Evolutionary conservation across 2,329 filamentous ascomycete genomes (phyloP), one percentile per base, ranked within the genome.

Genomic region (Aspergillus versicolor): DNA sequence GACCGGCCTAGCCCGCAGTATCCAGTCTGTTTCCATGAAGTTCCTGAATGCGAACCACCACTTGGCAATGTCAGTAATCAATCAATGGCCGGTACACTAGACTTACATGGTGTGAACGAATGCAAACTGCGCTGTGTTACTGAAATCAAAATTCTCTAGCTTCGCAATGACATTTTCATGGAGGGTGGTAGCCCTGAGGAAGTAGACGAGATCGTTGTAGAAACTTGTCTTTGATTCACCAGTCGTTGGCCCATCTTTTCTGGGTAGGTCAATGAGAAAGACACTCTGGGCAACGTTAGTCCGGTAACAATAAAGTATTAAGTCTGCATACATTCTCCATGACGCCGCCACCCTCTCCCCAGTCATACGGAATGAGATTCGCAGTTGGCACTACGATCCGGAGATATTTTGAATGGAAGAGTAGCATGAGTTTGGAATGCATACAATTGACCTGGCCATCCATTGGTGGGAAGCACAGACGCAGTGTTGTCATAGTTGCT

Each of bases 351-450:
- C 81, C 82, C 71, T 95, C 91, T 9, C 92, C 93, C 92, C 94
- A 97, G 70, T 99, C 93, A 66, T 90, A 91, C 7, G 85, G 81
- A 12, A 89, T 87, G 48, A 97, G 78, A 66, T 99, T 99, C 1
- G 92, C 94, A 3, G 88, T 93, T 0, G 94, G 92, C 2, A 97
- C 80, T 1, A 89, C 93, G 44, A 99, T 81, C 6, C 94, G 85
- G 15, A 97, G 74, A 70, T 92, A 87, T 1, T 76, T 76, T 0
- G 83, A 76, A 65, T 91, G 90, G 65, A 92, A 93, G n/a, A 97
- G 81, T 1, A 97, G 75, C 82, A 96, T 92, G 43, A 97, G 79
- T 70, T 99, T 97, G 49, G 91, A 96, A 73, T 97, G 94, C 92
- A 97, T 96, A 65, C 82, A 87, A 22, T 87, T 88, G 5, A 85